These are phyloP conservation scores for Sistotremastrum niveocremeum DNA, from an alignment of 768 basidiomycete species.

Conservation along the genomic window DNA sequence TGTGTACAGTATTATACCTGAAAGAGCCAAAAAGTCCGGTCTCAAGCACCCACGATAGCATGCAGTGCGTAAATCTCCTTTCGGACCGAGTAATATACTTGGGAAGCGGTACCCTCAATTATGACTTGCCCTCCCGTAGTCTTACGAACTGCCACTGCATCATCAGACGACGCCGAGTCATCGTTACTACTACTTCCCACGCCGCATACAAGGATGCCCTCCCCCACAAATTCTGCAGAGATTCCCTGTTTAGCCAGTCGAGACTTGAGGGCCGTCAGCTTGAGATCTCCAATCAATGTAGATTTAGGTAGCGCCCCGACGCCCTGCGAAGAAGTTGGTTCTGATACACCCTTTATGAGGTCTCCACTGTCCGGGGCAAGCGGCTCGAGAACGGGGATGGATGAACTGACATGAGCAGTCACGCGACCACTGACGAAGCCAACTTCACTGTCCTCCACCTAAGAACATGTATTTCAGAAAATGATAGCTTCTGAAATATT, in stretches of 20 bases:
- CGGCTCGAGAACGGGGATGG: constrained; percentile 79
- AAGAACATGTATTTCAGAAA: not conserved
- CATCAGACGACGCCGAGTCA: constrained; percentile 33
- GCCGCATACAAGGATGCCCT: constrained; percentile 88
- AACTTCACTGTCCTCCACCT: constrained; percentile 98
- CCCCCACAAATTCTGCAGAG: constrained; percentile 90
- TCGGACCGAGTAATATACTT: constrained; percentile 80
- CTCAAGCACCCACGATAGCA: constrained; percentile 62
- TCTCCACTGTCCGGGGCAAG: constrained; percentile 16
- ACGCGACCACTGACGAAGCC: constrained; percentile 87
- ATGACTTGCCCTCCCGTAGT: constrained; percentile 74
- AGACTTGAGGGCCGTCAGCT: constrained; percentile 79
- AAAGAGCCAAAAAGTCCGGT: not conserved
- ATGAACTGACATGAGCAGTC: constrained; percentile 70
- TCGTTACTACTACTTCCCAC: constrained; percentile 33
- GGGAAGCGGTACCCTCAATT: constrained; percentile 79
- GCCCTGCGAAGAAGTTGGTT: constrained; percentile 31
- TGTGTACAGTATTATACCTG: too few species aligned
- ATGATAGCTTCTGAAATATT: not conserved
- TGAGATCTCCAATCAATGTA: constrained; percentile 95
- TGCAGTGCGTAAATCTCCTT: constrained; percentile 83
- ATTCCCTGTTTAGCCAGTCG: constrained; percentile 62
- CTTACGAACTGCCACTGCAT: constrained; percentile 76
- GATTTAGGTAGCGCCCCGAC: constrained; percentile 64
- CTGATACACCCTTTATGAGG: not conserved